Evolutionary conservation across 2,329 filamentous ascomycete genomes (phyloP).

Genomic region (Gyromitra esculenta): DNA sequence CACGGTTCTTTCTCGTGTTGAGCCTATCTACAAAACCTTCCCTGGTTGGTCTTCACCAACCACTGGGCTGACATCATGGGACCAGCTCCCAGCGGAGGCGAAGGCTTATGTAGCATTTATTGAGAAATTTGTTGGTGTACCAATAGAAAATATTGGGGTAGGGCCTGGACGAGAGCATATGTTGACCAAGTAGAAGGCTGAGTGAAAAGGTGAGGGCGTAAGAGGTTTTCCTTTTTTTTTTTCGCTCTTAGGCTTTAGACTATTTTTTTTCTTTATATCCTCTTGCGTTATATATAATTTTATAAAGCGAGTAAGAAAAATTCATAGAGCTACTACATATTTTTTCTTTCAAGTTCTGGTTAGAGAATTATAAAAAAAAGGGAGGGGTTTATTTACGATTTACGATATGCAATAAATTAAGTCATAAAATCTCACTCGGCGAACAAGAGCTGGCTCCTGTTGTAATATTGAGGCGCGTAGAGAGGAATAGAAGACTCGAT

Average conservation of each 20-base stretch:
- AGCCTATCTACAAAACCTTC: conserved; percentile 75
- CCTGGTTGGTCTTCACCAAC: conserved; percentile 75
- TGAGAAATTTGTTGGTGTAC: conserved; percentile 72
- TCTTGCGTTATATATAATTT: conserved; percentile 8
- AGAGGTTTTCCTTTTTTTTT: conserved; percentile 2
- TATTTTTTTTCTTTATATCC: conserved; percentile 30
- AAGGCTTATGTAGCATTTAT: conserved; percentile 74
- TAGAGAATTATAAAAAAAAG: neutral
- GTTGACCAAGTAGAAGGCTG: conserved; percentile 44
- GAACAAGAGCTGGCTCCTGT: neutral
- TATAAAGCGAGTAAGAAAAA: neutral
- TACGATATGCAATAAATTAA: neutral
- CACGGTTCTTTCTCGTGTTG: conserved; percentile 67
- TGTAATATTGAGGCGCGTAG: no score
- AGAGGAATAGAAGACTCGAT: no score
- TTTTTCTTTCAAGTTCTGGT: neutral
- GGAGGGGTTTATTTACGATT: neutral
- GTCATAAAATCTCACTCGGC: neutral
- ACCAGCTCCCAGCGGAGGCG: conserved; percentile 72
- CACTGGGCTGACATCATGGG: conserved; percentile 69
- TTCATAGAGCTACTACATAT: neutral
- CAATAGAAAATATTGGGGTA: conserved; percentile 73
- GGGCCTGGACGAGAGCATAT: conserved; percentile 70
- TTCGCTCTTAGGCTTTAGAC: conserved; percentile 33
- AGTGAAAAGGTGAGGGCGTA: conserved; percentile 6